Evolutionary conservation across 2,329 filamentous ascomycete species (phyloP).

Genomic region (Metarhizium anisopliae): DNA sequence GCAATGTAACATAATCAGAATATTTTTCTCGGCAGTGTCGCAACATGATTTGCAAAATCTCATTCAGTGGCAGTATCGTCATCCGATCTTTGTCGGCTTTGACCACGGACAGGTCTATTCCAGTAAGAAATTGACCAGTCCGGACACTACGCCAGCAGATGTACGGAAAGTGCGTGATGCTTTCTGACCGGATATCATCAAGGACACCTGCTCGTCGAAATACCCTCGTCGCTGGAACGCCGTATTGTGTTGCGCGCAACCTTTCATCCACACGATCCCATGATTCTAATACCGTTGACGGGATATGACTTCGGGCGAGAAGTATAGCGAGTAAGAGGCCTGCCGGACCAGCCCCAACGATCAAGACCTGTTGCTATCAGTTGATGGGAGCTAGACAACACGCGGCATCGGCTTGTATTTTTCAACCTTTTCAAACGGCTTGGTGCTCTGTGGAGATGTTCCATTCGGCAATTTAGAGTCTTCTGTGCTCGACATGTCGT

Average conservation of each 20-base stretch:
- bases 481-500: not conserved
- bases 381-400: not conserved
- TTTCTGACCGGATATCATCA: constrained; percentile 14
- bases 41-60: constrained; percentile 31
- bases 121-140: constrained; percentile 10
- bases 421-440: not conserved
- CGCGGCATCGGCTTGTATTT: not conserved
- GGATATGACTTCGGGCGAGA: constrained; percentile 13
- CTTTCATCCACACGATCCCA: constrained; percentile 17
- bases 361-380: constrained; percentile 5
- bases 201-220: constrained; percentile 15
- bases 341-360: constrained; percentile 14
- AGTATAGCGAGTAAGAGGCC: constrained; percentile 14
- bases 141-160: constrained; percentile 15
- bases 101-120: constrained; percentile 15
- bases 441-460: not conserved
- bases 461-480: not conserved
- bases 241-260: constrained; percentile 22
- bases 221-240: constrained; percentile 8
- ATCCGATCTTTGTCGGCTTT: constrained; percentile 17
- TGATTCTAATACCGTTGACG: constrained; percentile 18
- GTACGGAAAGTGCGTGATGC: constrained; percentile 11
- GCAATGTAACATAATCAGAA: constrained; percentile 23
- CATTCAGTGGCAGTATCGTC: constrained; percentile 33
- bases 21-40: constrained; percentile 21